These are phyloP conservation scores for Pouteria campechiana DNA, from an alignment of 179 eudicot genomes.

Conservation along the genomic window DNA sequence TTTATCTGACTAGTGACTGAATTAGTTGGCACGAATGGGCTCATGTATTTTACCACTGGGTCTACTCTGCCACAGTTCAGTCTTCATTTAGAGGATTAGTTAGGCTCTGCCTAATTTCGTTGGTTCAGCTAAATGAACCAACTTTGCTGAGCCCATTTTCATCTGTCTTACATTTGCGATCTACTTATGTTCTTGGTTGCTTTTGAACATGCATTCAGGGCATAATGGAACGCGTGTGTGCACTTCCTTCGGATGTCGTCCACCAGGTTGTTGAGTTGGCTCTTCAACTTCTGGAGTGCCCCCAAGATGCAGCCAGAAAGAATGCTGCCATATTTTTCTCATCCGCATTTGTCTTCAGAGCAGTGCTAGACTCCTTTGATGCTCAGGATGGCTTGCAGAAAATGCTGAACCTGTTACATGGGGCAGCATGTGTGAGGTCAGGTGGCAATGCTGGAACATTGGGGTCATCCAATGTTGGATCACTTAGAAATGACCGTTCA, in stretches of 20 bases:
- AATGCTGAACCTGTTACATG: constrained; percentile 46
- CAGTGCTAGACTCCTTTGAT: constrained; percentile 84
- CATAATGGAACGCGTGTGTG: constrained; percentile 93
- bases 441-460: constrained; percentile 66
- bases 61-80: too few species aligned
- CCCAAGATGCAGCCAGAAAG: constrained; percentile 90
- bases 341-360: constrained; percentile 89
- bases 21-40: too few species aligned
- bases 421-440: constrained; percentile 83
- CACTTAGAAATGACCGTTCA: constrained; percentile 68
- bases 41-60: too few species aligned
- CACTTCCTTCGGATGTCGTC: constrained; percentile 69
- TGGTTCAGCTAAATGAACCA: too few species aligned
- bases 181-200: not conserved
- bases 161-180: not conserved
- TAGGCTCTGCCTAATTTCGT: too few species aligned
- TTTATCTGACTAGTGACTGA: too few species aligned
- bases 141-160: not conserved
- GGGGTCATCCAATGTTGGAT: constrained; percentile 40
- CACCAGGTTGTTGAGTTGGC: constrained; percentile 70
- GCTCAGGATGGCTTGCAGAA: constrained; percentile 82
- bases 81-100: too few species aligned
- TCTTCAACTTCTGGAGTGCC: constrained; percentile 82
- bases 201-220: constrained; percentile 36
- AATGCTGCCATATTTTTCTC: constrained; percentile 91